Percentiles rank a stretch among this genome's conserved stretches.
Evolutionary conservation across 805 yeast genomes (phyloP).

Genomic region (Yamadazyma insecticola): DNA sequence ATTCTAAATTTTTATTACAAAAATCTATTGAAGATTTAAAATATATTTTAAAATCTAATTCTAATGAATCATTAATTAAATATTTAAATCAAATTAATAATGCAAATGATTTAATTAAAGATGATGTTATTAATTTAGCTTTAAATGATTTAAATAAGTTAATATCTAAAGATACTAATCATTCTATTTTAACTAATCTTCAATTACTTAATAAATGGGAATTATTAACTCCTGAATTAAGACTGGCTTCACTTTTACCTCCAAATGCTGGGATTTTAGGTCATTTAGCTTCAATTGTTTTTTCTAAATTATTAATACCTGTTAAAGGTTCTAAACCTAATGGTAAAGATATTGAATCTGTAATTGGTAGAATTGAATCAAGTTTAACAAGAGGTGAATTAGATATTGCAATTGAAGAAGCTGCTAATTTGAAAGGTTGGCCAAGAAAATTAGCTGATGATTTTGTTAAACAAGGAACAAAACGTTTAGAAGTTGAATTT

Average conservation of each 20-base stretch:
- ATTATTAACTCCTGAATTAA: slow-evolving; percentile 75
- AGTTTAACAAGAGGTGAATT: slow-evolving; percentile 71
- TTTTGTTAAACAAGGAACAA: slow-evolving; percentile 88
- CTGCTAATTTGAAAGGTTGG: slow-evolving; percentile 88
- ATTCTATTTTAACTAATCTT: slow-evolving; percentile 65
- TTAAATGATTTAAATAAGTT: slow-evolving; percentile 30
- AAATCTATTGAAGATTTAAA: slow-evolving; percentile 30
- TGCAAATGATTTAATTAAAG: slow-evolving; percentile 19
- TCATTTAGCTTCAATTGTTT: slow-evolving; percentile 73
- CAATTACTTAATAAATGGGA: slow-evolving; percentile 81
- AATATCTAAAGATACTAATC: slow-evolving; percentile 33
- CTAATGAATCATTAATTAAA: slow-evolving; percentile 19
- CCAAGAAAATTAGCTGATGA: slow-evolving; percentile 83
- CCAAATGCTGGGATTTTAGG: slow-evolving; percentile 96
- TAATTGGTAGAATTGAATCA: slow-evolving; percentile 79
- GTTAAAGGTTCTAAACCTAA: slow-evolving; percentile 70
- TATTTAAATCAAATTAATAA: slow-evolving; percentile 31
- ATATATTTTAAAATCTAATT: slow-evolving; percentile 18
- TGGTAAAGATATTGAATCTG: slow-evolving; percentile 84
- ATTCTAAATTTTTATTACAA: slow-evolving; percentile 28
- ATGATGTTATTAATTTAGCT: slow-evolving; percentile 31
- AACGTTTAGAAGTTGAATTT: slow-evolving; percentile 83
- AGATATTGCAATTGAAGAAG: slow-evolving; percentile 89
- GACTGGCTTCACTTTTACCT: slow-evolving; percentile 84
- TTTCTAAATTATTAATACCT: slow-evolving; percentile 69